phyloP scores from a whole-genome alignment of 2,329 filamentous ascomycete species.

The Pseudogymnoascus sp. region DNA sequence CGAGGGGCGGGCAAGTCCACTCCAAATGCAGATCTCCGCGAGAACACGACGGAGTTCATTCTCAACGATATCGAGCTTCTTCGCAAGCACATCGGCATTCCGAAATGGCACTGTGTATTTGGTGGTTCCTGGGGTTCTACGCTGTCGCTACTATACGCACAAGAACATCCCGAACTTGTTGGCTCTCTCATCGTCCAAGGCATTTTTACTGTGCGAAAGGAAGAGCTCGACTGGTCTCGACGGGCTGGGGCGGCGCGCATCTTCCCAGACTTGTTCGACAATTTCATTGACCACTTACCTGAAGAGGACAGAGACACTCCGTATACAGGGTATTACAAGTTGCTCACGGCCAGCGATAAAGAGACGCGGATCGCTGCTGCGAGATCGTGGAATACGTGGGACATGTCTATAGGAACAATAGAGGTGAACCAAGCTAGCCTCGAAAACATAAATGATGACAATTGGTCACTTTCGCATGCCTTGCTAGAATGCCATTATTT shows the following conservation, averaged over 20 bases:
- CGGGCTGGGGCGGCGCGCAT: conserved; percentile 23
- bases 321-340: conserved; percentile 34
- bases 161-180: conserved; percentile 34
- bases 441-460: conserved; percentile 27
- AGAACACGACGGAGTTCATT: conserved; percentile 40
- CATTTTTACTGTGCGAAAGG: conserved; percentile 33
- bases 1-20: conserved; percentile 38
- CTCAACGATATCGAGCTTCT: conserved; percentile 40
- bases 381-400: conserved; percentile 32
- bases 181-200: conserved; percentile 36
- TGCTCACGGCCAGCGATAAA: conserved; percentile 30
- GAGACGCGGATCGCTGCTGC: conserved; percentile 25
- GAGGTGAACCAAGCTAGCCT: conserved; percentile 19
- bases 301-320: conserved; percentile 32
- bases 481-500: conserved; percentile 39
- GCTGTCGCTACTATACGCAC: conserved; percentile 37
- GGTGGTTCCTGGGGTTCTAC: conserved; percentile 43
- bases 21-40: conserved; percentile 33
- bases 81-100: conserved; percentile 34
- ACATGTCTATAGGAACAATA: conserved; percentile 28
- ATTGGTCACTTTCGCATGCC: conserved; percentile 32
- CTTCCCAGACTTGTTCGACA: conserved; percentile 30
- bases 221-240: conserved; percentile 28
- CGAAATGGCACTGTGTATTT: conserved; percentile 40
- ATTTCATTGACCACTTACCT: conserved; percentile 18